Evolutionary conservation across 2,329 filamentous ascomycete genomes (phyloP), one percentile per base, ranked within the genome.

Genomic region (Fusarium tanahbumbuense): DNA sequence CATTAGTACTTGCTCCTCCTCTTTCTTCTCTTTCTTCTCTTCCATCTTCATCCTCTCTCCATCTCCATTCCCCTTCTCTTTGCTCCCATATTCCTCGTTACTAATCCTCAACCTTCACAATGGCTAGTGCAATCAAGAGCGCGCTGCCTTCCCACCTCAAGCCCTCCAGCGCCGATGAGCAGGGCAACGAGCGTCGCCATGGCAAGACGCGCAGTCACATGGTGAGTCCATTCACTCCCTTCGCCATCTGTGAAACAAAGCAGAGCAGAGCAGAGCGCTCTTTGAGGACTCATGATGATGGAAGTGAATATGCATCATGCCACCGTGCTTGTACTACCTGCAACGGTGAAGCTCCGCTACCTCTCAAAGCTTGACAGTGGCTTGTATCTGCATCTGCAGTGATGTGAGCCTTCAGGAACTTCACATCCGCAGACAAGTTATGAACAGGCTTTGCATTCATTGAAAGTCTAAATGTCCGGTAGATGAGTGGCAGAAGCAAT

Each of bases 171-270:
- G 80, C 76, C 53, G 82, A 82, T 60, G 78, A 78, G 63, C 83
- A 86, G 52, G 83, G 83, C 71, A 86, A 89, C 72, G 83, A 86
- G 75, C 85, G 86, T 69, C 89, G 90, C 79, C 92, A 94, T 81
- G 92, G 92, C 83, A 94, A 94, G 88, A 92, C 91, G 74, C 91
- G 92, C 81, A 93, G 91, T 67, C 92, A 94, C 83, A 92, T 94
- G 89, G 92, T 92, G 83, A 89, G 92, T 90, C 20, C 3, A 16
- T 30, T 28, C 30, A 41, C 27, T 37, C 32, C 16, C 30, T 27
- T 18, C n/a, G 25, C 20, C 18, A 16, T 40, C 10, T 41, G 30
- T 47, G 25, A 20, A 34, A 40, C 49, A 37, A n/a, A 37, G 16
- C 49, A 27, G 25, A 27, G 27, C 25, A n/a, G 22, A 30, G 32